Conservation (phyloP, 148 eudicot species). For the Heliosperma pusillum region DNA sequence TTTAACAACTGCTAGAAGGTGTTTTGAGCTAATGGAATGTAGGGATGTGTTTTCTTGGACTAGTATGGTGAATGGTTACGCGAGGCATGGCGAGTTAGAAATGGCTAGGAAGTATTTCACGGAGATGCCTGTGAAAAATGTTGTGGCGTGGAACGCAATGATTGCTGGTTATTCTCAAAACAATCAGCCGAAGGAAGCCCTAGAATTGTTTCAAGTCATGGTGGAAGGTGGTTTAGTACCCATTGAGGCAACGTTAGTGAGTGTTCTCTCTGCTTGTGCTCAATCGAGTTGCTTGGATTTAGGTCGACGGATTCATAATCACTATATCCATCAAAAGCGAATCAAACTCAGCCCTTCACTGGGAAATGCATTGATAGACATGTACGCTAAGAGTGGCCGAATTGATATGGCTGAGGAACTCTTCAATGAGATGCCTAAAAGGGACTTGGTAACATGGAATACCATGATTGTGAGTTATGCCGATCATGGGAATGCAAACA, state of each 20-base stretch:
- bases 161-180: slow-evolving; percentile 66
- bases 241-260: slow-evolving; percentile 51
- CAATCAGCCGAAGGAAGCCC: slow-evolving; percentile 49
- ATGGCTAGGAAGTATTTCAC: slow-evolving; percentile 47
- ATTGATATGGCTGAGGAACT: slow-evolving; percentile 49
- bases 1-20: slow-evolving; percentile 39
- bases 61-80: slow-evolving; percentile 60
- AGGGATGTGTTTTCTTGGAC: slow-evolving; percentile 77
- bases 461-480: slow-evolving; percentile 59
- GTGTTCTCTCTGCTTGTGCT: slow-evolving; percentile 59
- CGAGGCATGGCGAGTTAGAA: slow-evolving; percentile 45
- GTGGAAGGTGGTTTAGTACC: slow-evolving; percentile 40
- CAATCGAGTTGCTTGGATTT: slow-evolving; percentile 50
- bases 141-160: slow-evolving; percentile 68
- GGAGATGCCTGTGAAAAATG: slow-evolving; percentile 59
- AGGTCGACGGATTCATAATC: slow-evolving; percentile 42
- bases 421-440: slow-evolving; percentile 43
- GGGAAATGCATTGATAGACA: slow-evolving; percentile 54
- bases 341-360: slow-evolving; percentile 32
- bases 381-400: slow-evolving; percentile 62
- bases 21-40: slow-evolving; percentile 47
- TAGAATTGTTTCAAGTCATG: slow-evolving; percentile 54
- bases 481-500: slow-evolving; percentile 53
- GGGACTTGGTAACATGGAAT: slow-evolving; percentile 56
- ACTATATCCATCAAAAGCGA: slow-evolving; percentile 37